These are phyloP conservation scores for Pogostemon cablin DNA, from an alignment of 257 asterid genomes.

Conservation along the genomic window DNA sequence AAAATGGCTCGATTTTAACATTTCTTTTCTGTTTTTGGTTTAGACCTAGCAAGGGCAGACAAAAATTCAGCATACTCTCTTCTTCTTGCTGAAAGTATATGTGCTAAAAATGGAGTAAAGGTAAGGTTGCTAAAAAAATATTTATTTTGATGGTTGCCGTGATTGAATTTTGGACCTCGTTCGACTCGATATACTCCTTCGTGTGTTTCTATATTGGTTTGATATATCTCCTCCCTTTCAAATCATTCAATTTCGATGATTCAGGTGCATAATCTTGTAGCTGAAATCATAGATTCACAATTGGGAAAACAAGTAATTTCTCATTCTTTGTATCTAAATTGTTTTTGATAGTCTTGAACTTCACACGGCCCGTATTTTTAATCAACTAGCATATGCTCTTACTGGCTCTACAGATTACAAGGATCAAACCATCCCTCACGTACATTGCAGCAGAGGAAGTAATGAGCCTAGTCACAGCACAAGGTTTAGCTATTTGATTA, in stretches of 20 bases:
- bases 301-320: constrained; percentile 83
- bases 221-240: neutral
- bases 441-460: constrained; percentile 91
- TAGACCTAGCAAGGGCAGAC: constrained; percentile 89
- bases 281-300: constrained; percentile 86
- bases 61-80: constrained; percentile 89
- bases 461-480: constrained; percentile 99
- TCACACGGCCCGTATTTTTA: neutral
- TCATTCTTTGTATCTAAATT: constrained; percentile 12
- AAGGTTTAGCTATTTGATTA: constrained; percentile 51
- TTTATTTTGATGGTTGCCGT: neutral
- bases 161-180: neutral
- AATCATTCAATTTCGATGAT: constrained; percentile 19
- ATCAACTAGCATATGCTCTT: constrained; percentile 3
- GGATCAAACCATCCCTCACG: constrained; percentile 86
- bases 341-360: constrained; percentile 3
- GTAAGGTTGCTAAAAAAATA: constrained; percentile 32
- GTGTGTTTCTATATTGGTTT: no score
- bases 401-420: constrained; percentile 56
- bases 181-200: neutral
- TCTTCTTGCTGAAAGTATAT: constrained; percentile 92
- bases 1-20: constrained; percentile 24
- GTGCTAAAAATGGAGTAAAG: constrained; percentile 79
- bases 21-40: constrained; percentile 20
- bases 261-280: constrained; percentile 93